These are phyloP conservation scores for Plasmodium reichenowi DNA, from an alignment of 169 alveolate genomes.

Conservation along the genomic window DNA sequence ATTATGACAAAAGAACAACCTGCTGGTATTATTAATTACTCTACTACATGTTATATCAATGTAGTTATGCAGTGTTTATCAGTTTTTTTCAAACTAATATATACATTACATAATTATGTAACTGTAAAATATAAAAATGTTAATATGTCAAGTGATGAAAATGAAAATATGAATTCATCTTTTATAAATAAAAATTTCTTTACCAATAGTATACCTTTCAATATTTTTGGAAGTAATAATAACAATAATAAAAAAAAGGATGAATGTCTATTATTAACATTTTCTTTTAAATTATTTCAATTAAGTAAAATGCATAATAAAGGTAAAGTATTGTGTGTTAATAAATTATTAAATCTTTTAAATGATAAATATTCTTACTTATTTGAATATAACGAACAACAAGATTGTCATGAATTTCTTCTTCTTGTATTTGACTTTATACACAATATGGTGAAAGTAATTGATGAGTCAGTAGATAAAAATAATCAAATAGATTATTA, in stretches of 20 bases:
- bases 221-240: slow-evolving; percentile 60
- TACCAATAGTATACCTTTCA: slow-evolving; percentile 67
- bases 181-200: slow-evolving; percentile 63
- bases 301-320: slow-evolving; percentile 64
- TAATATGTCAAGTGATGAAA: slow-evolving; percentile 57
- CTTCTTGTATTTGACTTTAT: slow-evolving; percentile 47
- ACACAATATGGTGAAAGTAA: slow-evolving; percentile 64
- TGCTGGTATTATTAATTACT: slow-evolving; percentile 61
- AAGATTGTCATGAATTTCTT: slow-evolving; percentile 75
- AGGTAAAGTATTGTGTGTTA: slow-evolving; percentile 32
- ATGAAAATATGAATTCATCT: slow-evolving; percentile 49
- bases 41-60: slow-evolving; percentile 63
- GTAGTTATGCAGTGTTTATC: slow-evolving; percentile 63
- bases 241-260: slow-evolving; percentile 53
- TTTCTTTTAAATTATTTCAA: slow-evolving; percentile 51
- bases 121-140: slow-evolving; percentile 33
- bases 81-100: slow-evolving; percentile 27
- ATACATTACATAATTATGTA: slow-evolving; percentile 67
- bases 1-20: slow-evolving; percentile 48
- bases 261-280: slow-evolving; percentile 29
- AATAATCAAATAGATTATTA: slow-evolving; percentile 56
- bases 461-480: slow-evolving; percentile 56
- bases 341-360: slow-evolving; percentile 46
- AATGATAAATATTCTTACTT: slow-evolving; percentile 59
- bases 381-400: slow-evolving; percentile 71